Percentiles rank a stretch among this genome's conserved stretches.
Evolutionary conservation across 148 eudicot species (phyloP).

Genomic region (Camellia granthamiana): DNA sequence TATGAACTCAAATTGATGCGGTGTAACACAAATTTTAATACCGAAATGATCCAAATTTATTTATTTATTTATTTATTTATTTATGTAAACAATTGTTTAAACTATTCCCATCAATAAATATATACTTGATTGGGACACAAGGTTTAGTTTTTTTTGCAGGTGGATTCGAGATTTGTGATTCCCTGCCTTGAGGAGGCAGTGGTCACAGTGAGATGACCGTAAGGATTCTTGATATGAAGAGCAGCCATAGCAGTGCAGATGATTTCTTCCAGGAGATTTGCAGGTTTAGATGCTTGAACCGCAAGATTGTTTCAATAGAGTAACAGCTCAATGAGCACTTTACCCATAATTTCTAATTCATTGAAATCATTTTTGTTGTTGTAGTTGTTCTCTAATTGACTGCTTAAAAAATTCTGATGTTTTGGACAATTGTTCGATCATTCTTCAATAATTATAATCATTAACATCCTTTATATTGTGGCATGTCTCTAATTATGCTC

Average conservation of each 20-base stretch:
- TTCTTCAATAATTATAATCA: not conserved
- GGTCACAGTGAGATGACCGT: conserved; percentile 71
- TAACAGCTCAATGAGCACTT: conserved; percentile 24
- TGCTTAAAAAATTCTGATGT: not conserved
- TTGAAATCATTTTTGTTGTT: not conserved
- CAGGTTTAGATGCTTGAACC: conserved; percentile 62
- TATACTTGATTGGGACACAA: too few relatives aligned
- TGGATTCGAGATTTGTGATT: conserved; percentile 64
- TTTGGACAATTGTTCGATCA: not conserved
- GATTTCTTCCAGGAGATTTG: conserved; percentile 91
- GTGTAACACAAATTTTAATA: too few relatives aligned
- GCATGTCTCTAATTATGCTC: too few relatives aligned
- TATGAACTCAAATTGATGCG: too few relatives aligned
- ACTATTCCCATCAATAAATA: too few relatives aligned
- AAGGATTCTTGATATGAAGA: conserved; percentile 90
- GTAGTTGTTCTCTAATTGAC: not conserved
- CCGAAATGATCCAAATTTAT: too few relatives aligned
- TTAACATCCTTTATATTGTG: not conserved
- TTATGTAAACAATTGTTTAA: too few relatives aligned
- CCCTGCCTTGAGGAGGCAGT: conserved; percentile 74
- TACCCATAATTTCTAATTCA: not conserved
- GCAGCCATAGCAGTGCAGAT: conserved; percentile 85
- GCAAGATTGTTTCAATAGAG: conserved; percentile 61
- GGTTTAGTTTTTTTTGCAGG: conserved; percentile 39
- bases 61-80: too few relatives aligned